Percentiles rank a stretch among this genome's conserved stretches.
Conservation (phyloP, 768 basidiomycete genomes). For the Suillus spraguei region DNA sequence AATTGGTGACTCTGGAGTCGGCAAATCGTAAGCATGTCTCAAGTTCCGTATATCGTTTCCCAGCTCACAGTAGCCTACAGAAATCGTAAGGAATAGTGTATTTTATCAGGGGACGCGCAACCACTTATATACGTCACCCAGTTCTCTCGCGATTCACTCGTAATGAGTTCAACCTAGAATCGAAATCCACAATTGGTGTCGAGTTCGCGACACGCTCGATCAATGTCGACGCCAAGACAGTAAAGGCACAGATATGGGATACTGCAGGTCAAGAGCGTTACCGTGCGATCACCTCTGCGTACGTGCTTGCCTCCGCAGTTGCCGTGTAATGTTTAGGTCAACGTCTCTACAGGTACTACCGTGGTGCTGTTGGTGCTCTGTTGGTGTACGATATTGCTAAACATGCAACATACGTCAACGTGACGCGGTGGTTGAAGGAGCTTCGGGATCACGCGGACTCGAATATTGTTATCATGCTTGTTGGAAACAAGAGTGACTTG, state of each 20-base stretch:
- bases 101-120: background rate
- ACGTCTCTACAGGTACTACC: conserved; percentile 75
- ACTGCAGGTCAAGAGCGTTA: conserved; percentile 98
- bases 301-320: conserved; percentile 29
- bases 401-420: conserved; percentile 92
- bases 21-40: conserved; percentile 87
- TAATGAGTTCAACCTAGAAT: conserved; percentile 99
- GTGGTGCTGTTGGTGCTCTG: conserved; percentile 92
- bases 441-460: conserved; percentile 93
- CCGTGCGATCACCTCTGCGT: conserved; percentile 97
- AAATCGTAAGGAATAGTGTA: conserved; percentile 32
- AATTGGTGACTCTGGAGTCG: conserved; percentile 98
- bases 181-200: conserved; percentile 98
- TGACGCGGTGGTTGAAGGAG: conserved; percentile 96
- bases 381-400: conserved; percentile 95
- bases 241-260: conserved; percentile 99
- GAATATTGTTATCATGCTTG: conserved; percentile 94
- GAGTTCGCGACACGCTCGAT: conserved; percentile 98
- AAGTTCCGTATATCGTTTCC: conserved; percentile 8
- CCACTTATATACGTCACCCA: conserved; percentile 35
- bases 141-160: conserved; percentile 99
- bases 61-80: conserved; percentile 20
- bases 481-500: conserved; percentile 99
- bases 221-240: conserved; percentile 93
- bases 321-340: background rate